phyloP scores from a whole-genome alignment of 352 stramenopile species.

The Phytophthora tubulina region DNA sequence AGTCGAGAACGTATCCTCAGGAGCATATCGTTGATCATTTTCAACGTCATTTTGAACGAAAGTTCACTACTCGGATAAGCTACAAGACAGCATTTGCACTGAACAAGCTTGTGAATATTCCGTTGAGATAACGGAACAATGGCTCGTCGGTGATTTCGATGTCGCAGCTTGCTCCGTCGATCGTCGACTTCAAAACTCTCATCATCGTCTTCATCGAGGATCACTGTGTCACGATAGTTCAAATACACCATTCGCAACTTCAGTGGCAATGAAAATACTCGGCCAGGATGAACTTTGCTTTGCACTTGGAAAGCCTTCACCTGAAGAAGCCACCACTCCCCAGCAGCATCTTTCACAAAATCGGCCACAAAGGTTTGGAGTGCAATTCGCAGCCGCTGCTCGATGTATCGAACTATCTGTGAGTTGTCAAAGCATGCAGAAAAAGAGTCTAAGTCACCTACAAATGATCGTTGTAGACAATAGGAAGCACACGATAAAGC shows the following conservation, averaged over 20 bases:
- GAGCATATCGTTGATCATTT: conserved; percentile 90
- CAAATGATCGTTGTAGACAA: background rate
- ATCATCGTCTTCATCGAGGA: conserved; percentile 75
- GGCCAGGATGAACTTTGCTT: conserved; percentile 43
- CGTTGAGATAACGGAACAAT: conserved; percentile 54
- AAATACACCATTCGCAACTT: conserved; percentile 62
- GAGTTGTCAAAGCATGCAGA: background rate
- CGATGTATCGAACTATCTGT: conserved; percentile 80
- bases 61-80: conserved; percentile 80
- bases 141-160: conserved; percentile 27
- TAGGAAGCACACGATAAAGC: background rate
- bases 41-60: conserved; percentile 89
- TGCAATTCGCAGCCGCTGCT: conserved; percentile 66
- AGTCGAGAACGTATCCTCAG: conserved; percentile 68
- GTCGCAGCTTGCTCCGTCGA: conserved; percentile 21
- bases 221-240: conserved; percentile 69
- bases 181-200: conserved; percentile 27
- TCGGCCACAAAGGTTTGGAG: conserved; percentile 76
- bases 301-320: conserved; percentile 82
- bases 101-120: conserved; percentile 74
- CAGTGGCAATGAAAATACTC: conserved; percentile 51
- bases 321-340: conserved; percentile 83
- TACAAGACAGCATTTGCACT: conserved; percentile 85
- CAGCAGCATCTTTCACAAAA: conserved; percentile 74
- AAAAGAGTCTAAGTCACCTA: conserved; percentile 1